Percentiles rank a stretch among this genome's conserved stretches.
These are phyloP conservation scores for Penicillium aurantiogriseum DNA, from an alignment of 2,329 filamentous ascomycete species.

Conservation along the genomic window DNA sequence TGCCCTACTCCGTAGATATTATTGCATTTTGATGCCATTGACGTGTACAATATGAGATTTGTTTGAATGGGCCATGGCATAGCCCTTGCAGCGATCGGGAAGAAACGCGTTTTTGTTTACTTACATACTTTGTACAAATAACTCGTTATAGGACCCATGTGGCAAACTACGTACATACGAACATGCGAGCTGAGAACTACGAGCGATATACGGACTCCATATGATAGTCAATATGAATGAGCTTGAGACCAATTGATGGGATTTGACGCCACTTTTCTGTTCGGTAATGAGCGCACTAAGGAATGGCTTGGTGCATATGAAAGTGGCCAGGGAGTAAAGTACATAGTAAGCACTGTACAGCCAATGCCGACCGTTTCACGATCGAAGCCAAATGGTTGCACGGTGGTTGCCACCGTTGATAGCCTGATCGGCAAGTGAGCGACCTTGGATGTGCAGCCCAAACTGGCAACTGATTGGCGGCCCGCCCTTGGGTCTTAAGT, in stretches of 20 bases:
- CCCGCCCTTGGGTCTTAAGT: neutral
- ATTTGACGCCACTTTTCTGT: neutral
- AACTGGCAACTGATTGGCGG: slow-evolving; percentile 19
- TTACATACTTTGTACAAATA: no score
- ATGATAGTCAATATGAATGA: neutral
- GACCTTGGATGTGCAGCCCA: slow-evolving; percentile 12
- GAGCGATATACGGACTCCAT: neutral
- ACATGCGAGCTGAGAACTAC: neutral
- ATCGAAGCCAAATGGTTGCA: slow-evolving; percentile 18
- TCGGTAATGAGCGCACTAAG: neutral
- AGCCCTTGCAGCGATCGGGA: slow-evolving; percentile 10
- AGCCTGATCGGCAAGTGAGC: slow-evolving; percentile 22
- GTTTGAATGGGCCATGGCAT: slow-evolving; percentile 3
- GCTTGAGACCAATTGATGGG: neutral
- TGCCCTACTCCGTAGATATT: neutral
- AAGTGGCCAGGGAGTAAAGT: slow-evolving; percentile 11
- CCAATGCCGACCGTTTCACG: slow-evolving; percentile 27
- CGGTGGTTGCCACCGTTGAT: slow-evolving; percentile 25
- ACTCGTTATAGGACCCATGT: slow-evolving; percentile 6
- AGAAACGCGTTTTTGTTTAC: slow-evolving; percentile 1
- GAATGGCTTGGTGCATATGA: slow-evolving; percentile 18
- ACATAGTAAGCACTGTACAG: neutral
- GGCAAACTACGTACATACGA: neutral
- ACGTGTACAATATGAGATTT: slow-evolving; percentile 4
- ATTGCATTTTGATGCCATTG: slow-evolving; percentile 5